phyloP scores from a whole-genome alignment of 2,329 filamentous ascomycete species.

The Neonectria sp. region DNA sequence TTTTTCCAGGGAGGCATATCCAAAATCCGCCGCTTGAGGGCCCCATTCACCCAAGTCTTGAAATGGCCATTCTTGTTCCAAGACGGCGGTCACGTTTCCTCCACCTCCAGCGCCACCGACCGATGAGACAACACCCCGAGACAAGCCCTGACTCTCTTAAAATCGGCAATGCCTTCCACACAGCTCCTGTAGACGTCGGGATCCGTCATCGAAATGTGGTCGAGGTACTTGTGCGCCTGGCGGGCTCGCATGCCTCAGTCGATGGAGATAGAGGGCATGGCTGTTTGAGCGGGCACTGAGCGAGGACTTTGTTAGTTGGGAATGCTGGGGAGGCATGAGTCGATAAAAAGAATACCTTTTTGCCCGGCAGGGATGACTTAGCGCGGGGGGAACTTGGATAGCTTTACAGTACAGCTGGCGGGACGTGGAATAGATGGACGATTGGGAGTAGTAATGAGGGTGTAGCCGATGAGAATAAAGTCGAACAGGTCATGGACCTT shows the following conservation, averaged over 20 bases:
- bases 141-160: too few relatives aligned
- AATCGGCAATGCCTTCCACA: too few relatives aligned
- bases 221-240: too few relatives aligned
- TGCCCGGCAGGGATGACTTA: background rate
- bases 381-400: background rate
- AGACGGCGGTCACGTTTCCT: too few relatives aligned
- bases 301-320: background rate
- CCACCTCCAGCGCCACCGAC: too few relatives aligned
- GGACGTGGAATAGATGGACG: background rate
- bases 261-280: background rate
- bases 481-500: background rate
- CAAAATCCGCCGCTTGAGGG: background rate
- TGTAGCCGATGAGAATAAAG: background rate
- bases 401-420: background rate
- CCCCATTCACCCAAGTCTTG: too few relatives aligned
- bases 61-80: too few relatives aligned
- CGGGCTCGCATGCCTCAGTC: background rate
- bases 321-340: background rate
- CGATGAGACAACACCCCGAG: background rate
- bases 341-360: background rate
- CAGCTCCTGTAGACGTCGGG: too few relatives aligned
- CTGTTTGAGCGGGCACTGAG: background rate
- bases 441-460: background rate
- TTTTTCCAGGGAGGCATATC: background rate
- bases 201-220: too few relatives aligned